phyloP scores from a whole-genome alignment of 805 yeast species.

The Naumovozyma dairenensis region DNA sequence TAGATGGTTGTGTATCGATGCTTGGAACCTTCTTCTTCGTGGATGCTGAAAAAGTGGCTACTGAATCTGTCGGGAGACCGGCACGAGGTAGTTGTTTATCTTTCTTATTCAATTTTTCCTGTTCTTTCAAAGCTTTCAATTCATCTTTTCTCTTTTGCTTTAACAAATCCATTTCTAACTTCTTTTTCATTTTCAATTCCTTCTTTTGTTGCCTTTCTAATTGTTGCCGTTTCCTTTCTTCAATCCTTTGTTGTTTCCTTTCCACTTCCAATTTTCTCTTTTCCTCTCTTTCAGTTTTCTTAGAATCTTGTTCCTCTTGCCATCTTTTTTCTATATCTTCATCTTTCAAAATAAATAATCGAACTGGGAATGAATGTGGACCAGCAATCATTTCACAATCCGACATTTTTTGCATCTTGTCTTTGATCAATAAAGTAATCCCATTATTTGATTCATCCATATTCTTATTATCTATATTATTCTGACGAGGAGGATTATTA shows the following conservation, averaged over 20 bases:
- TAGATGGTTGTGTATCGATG: neutral
- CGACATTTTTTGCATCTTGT: constrained; percentile 79
- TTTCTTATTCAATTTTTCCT: constrained; percentile 9
- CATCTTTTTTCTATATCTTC: constrained; percentile 50
- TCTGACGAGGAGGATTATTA: neutral
- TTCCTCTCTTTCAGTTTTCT: constrained; percentile 30
- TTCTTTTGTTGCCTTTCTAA: constrained; percentile 19
- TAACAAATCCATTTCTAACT: constrained; percentile 12
- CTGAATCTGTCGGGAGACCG: constrained; percentile 1
- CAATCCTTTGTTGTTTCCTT: constrained; percentile 18
- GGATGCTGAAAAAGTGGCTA: constrained; percentile 3
- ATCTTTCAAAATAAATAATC: constrained; percentile 78
- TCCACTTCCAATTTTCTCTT: constrained; percentile 30
- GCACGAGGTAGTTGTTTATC: constrained; percentile 2
- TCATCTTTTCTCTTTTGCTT: constrained; percentile 15
- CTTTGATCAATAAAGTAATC: constrained; percentile 34
- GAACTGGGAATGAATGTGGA: constrained; percentile 70
- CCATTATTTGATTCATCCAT: neutral
- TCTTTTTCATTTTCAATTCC: constrained; percentile 18
- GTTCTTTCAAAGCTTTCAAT: constrained; percentile 15
- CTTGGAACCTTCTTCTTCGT: neutral
- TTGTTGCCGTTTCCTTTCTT: constrained; percentile 21
- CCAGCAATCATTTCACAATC: constrained; percentile 68
- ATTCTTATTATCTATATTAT: neutral
- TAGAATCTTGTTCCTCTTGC: constrained; percentile 32